A percentile compares a stretch with the other conserved stretches of the same genome.
phyloP scores from a whole-genome alignment of 2,329 filamentous ascomycete genomes.

The Talaromyces sp. region DNA sequence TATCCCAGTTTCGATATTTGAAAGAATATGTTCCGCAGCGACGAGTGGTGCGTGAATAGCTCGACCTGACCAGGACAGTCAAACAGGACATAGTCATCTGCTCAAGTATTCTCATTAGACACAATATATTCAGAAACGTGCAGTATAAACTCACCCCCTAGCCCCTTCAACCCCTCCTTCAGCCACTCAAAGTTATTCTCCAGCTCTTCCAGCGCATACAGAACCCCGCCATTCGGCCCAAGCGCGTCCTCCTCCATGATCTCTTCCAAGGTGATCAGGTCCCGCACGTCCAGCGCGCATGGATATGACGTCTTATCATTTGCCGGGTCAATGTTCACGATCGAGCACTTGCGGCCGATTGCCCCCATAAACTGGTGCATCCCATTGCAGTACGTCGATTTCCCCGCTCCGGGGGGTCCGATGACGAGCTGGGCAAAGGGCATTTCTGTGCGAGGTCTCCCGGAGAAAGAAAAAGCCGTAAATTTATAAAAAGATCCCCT shows the following conservation, averaged over 20 bases:
- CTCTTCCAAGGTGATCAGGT: slow-evolving; percentile 84
- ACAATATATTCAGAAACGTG: background rate
- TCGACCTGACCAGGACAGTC: slow-evolving; percentile 97
- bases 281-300: slow-evolving; percentile 84
- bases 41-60: slow-evolving; percentile 91
- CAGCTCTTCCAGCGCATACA: slow-evolving; percentile 92
- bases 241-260: slow-evolving; percentile 89
- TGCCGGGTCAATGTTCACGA: slow-evolving; percentile 94
- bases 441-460: slow-evolving; percentile 32
- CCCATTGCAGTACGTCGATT: slow-evolving; percentile 97
- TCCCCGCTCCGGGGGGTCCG: slow-evolving; percentile 91
- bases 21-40: slow-evolving; percentile 86
- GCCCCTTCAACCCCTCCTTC: slow-evolving; percentile 69
- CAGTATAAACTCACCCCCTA: slow-evolving; percentile 51
- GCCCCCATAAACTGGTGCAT: slow-evolving; percentile 98
- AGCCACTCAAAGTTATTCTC: slow-evolving; percentile 94
- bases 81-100: slow-evolving; percentile 87
- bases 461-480: background rate
- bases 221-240: slow-evolving; percentile 84
- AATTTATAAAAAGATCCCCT: background rate
- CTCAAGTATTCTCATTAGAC: background rate
- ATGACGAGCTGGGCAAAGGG: slow-evolving; percentile 74
- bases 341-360: slow-evolving; percentile 88
- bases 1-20: slow-evolving; percentile 86
- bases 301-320: slow-evolving; percentile 90